Conservation (phyloP, 176 grass and related monocot species). For the Avena atlantica region DNA sequence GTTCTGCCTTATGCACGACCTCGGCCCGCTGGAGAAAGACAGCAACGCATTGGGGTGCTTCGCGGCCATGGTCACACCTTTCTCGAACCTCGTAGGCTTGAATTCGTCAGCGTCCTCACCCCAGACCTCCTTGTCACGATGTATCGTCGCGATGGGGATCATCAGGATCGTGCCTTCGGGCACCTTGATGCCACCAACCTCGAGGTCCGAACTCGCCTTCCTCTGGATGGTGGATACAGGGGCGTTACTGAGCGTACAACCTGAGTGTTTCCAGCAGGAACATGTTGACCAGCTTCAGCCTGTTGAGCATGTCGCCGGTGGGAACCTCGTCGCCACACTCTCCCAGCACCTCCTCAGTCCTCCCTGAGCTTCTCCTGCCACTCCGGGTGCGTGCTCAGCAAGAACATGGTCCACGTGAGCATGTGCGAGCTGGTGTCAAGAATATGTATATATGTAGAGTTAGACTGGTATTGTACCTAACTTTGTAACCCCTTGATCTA, state of each 20-base stretch:
- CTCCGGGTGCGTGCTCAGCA: constrained; percentile 53
- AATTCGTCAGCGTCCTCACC: constrained; percentile 50
- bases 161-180: background rate
- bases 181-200: constrained; percentile 35
- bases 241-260: constrained; percentile 30
- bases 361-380: constrained; percentile 55
- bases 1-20: constrained; percentile 60
- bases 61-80: constrained; percentile 42
- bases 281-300: constrained; percentile 45
- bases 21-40: constrained; percentile 48
- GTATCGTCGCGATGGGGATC: constrained; percentile 38
- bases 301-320: constrained; percentile 33
- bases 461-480: too few species aligned
- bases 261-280: constrained; percentile 39
- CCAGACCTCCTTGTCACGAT: constrained; percentile 55
- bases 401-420: constrained; percentile 57
- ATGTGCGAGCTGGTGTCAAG: constrained; percentile 59
- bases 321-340: constrained; percentile 48
- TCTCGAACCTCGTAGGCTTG: constrained; percentile 53
- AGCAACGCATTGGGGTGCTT: constrained; percentile 52
- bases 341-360: constrained; percentile 42
- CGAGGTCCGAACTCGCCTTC: background rate
- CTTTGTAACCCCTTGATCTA: too few species aligned
- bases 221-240: background rate
- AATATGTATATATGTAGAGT: too few species aligned